Base-by-base conservation (phyloP, 2,329 filamentous ascomycete genomes). In the Neoascochyta sp. region DNA sequence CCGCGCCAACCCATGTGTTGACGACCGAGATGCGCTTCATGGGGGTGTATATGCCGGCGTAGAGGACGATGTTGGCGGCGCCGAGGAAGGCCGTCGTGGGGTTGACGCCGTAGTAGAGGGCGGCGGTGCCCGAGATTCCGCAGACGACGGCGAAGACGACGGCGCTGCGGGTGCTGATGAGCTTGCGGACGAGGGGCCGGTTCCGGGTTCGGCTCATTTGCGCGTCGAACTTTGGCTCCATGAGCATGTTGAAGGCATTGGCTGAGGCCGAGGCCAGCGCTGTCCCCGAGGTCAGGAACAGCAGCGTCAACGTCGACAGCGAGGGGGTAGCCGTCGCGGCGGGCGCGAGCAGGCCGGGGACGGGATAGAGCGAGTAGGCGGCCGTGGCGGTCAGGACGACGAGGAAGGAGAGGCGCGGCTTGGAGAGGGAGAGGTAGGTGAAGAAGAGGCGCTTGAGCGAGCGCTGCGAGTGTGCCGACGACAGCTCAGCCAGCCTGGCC, bases 201-300 rank as follows among this genome's bases (percentile, higher is more conserved):
- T 95, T 95, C 16, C 86, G 77, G 2, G 92, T 98, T n/a, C 92
- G 80, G 19, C 77, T 81, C 92, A 98, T 98, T 52, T 84, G 80
- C 24, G 88, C 86, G 62, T 98, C 92, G 56, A 89, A 89, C 37
- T 81, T 74, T 7, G 81, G 85, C 65, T 98, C 92, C 65, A 95
- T 88, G 36, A 95, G 79, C 92, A 98, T 98, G 65, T 98, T 98
- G 45, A 96, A 73, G 2, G 92, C 79, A 60, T 98, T 98, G 23
- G 92, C 92, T 36, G 84, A 86, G 23, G 89, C 87, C n/a, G 80
- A 85, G 61, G 86, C 92, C 12, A 95, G 74, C 4, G 89, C 80
- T 0, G 92, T 96, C 37, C 92, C 90, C 4, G 79, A 79, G 0
- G 90, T 95, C 29, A 98, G 79, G 69, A 95, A 96, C 29, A 93